Base-by-base conservation (phyloP, 2,329 filamentous ascomycete genomes). In the Claviceps fusiformis region DNA sequence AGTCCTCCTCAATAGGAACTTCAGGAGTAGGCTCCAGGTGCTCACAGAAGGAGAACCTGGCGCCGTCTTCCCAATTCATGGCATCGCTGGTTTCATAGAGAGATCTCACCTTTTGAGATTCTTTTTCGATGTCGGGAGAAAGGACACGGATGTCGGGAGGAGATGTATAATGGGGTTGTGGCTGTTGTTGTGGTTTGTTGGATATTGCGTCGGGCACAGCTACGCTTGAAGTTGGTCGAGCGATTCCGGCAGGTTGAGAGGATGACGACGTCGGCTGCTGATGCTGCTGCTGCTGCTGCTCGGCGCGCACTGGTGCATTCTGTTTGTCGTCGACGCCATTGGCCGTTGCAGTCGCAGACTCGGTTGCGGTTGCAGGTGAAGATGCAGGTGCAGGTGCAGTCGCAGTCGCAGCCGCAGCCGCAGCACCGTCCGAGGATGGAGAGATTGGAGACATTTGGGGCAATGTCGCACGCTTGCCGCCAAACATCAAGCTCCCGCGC, bases 21-120 rank as follows among this genome's bases (percentile, higher is more conserved):
- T 79, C 76, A 63, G 68, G 71, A 64, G 73, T 73, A 61, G 77
- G 72, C 64, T 74, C 73, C 58, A 74, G 68, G 58, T 70, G 73
- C 63, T 75, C 76, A 67, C 70, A 71, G 61, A 73, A 74, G 65
- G 71, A 74, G 65, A 66, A 71, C 61, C 72, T 68, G 58, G 68
- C 72, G 59, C 76, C 75, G 64, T 78, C 74, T 67, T 79, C 75
- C 74, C 74, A 78, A 60, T 69, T 70, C 68, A 76, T 68, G 68
- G 67, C 69, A 65, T 78, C 77, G 70, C 74, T 75, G 64, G 73
- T 73, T 72, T 77, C 75, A 75, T 82, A 82, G 71, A 82, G 79
- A 70, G 78, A 82, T 75, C 79, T 81, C 76, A 82, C 79, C 75
- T 82, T 81, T 78, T 79, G 77, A 72, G 79, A 82, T 72, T 82